These are phyloP conservation scores for Solanum pinnatisectum DNA, from an alignment of 257 asterid species.

Conservation along the genomic window DNA sequence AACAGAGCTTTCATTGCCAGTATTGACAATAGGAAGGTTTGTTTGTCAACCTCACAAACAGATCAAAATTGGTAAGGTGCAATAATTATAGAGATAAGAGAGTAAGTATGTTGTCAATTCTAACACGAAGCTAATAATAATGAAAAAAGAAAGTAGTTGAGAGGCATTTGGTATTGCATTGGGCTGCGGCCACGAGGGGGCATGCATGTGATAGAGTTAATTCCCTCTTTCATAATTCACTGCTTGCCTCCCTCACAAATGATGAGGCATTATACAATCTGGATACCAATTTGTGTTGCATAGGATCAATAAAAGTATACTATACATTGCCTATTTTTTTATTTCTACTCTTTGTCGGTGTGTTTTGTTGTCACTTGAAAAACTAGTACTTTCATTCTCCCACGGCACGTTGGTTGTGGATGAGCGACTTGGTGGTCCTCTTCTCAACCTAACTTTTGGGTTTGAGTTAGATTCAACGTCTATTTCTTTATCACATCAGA, in stretches of 20 bases:
- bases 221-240: background rate
- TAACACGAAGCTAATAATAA: background rate
- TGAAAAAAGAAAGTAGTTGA: background rate
- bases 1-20: background rate
- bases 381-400: background rate
- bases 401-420: background rate
- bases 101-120: background rate
- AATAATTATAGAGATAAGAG: background rate
- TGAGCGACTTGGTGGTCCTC: background rate
- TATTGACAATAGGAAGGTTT: background rate
- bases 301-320: background rate
- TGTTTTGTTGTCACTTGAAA: background rate
- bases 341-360: background rate
- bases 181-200: background rate
- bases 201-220: constrained; percentile 9
- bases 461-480: background rate
- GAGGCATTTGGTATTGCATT: background rate
- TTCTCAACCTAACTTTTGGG: background rate
- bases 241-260: background rate
- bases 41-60: background rate
- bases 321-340: background rate
- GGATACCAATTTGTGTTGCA: background rate
- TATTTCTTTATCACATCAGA: background rate
- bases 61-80: background rate
- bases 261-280: background rate